phyloP scores from a whole-genome alignment of 2,329 filamentous ascomycete species.

The Aspergillus tanneri region DNA sequence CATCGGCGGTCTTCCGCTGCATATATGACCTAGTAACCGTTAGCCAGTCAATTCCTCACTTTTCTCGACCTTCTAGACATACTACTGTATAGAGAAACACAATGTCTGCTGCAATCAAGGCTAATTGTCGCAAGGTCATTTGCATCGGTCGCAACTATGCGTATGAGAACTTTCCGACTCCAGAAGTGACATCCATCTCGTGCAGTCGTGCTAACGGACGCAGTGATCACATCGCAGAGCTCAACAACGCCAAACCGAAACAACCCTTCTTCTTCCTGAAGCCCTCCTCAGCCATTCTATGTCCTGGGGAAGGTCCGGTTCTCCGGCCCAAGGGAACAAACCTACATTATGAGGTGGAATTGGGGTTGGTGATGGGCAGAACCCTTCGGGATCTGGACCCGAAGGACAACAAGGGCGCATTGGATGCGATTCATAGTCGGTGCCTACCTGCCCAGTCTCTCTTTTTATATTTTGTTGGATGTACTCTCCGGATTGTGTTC shows the following conservation, averaged over 20 bases:
- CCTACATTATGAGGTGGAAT: constrained; percentile 92
- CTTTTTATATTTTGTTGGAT: too few species aligned
- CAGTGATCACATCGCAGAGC: constrained; percentile 89
- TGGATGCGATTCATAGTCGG: constrained; percentile 77
- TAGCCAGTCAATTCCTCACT: constrained; percentile 3
- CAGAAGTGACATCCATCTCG: neutral
- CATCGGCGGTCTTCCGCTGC: constrained; percentile 12
- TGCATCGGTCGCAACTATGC: constrained; percentile 97
- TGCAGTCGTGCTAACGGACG: constrained; percentile 10
- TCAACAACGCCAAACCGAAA: constrained; percentile 82
- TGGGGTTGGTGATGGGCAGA: constrained; percentile 86
- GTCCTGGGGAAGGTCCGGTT: constrained; percentile 74
- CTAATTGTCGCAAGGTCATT: constrained; percentile 70
- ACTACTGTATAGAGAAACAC: constrained; percentile 1
- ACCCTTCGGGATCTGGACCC: constrained; percentile 71
- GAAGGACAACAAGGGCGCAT: constrained; percentile 69
- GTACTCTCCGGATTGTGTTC: too few species aligned
- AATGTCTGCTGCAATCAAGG: constrained; percentile 47
- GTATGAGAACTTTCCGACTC: constrained; percentile 52
- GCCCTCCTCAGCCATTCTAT: constrained; percentile 80
- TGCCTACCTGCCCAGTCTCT: neutral
- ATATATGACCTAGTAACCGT: constrained; percentile 1
- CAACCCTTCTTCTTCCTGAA: constrained; percentile 99
- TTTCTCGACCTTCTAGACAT: neutral
- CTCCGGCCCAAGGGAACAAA: constrained; percentile 78